Evolutionary conservation across 2,329 filamentous ascomycete genomes (phyloP), one percentile per base, ranked within the genome.

Genomic region (Tolypocladium guangdongense): DNA sequence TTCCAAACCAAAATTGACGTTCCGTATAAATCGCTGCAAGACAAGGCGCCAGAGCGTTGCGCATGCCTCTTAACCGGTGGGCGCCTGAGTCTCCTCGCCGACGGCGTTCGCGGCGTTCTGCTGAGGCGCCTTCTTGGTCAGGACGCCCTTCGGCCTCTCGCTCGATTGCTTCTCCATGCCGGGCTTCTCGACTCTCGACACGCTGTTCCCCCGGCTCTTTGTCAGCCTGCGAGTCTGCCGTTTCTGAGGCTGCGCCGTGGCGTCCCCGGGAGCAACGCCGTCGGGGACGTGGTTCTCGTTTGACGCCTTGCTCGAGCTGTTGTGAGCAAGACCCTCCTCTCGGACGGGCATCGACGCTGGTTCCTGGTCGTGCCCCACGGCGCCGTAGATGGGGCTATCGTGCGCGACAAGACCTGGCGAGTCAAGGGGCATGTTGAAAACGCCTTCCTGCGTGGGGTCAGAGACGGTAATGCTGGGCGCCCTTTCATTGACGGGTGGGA

Each of bases 221-320:
- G 66, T 70, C 36, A 76, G 62, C 58, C 75, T 75, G 51, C 67
- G 69, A 37, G 66, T 69, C 48, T 66, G 64, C n/a, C 69, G 64
- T 55, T 68, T 73, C 20, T 64, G 64, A 32, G 58, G 57, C 8
- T 61, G 57, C 24, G 59, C 55, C 14, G 55, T 55, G 20, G 56
- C 53, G 48, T 60, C 60, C 50, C 61, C 58, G 11, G 62, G 56
- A 2, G 64, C 65, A 3, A 56, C 61, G 18, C 57, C 57, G 30
- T 71, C 68, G 8, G 62, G 58, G 10, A 62, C 61, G 24, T 61
- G 62, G 36, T 64, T 67, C 49, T 71, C 68, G 54, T 66, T 71
- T 16, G 68, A 68, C 11, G 60, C 56, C 11, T 63, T 64, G 41
- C 64, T 32, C 4, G 27, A 46, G 43, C 8, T 32, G 43, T 10